A percentile compares a stretch with the other conserved stretches of the same genome.
Evolutionary conservation across 164 flowering plant species (phyloP).

Genomic region (Paratinospora sagittata): DNA sequence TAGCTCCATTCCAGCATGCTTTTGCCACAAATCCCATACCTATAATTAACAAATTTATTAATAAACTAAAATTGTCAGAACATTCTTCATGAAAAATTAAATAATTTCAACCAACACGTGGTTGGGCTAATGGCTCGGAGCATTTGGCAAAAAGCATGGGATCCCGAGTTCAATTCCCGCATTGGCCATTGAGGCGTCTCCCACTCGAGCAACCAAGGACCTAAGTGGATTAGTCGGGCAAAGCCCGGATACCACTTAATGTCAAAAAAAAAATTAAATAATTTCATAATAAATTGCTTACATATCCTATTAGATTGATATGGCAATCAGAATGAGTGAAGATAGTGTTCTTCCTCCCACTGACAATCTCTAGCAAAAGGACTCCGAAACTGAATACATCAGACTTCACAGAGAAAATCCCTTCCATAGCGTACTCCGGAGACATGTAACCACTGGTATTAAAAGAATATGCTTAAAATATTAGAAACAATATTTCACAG

Average conservation of each 20-base stretch:
- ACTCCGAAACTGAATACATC: no score
- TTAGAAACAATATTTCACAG: background rate
- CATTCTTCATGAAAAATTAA: background rate
- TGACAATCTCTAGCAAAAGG: no score
- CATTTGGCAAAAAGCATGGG: no score
- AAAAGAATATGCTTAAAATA: background rate
- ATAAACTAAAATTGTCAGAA: background rate
- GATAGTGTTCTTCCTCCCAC: background rate
- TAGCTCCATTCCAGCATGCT: background rate
- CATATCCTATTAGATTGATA: conserved; percentile 2
- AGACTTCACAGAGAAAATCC: conserved; percentile 5
- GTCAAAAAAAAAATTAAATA: background rate
- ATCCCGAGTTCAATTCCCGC: no score
- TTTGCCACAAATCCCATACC: conserved; percentile 8
- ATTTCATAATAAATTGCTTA: background rate
- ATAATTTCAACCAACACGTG: background rate
- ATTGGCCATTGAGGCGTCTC: no score
- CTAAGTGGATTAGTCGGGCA: no score
- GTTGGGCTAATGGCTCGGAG: no score
- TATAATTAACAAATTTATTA: background rate
- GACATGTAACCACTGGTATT: conserved; percentile 5
- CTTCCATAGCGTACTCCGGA: conserved; percentile 7
- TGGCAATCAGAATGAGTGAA: background rate
- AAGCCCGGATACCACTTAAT: no score
- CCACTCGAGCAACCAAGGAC: background rate